Evolutionary conservation across 179 eudicot genomes (phyloP), one percentile per base, ranked within the genome.

Genomic region (Beta corolliflora): DNA sequence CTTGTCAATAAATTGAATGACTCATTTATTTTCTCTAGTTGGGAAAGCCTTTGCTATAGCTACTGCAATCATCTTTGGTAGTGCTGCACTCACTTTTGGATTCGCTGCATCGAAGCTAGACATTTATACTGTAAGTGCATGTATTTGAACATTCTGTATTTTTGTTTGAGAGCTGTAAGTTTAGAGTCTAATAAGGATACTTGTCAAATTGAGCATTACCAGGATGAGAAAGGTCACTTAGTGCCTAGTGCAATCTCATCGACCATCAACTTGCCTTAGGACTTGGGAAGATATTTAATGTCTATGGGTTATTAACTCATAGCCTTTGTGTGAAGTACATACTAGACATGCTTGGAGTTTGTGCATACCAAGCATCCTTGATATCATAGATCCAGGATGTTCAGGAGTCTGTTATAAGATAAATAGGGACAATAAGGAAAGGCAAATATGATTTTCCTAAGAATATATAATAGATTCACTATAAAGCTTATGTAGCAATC

Each of bases 31-130:
- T 29, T 52, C 19, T 71, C 55, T 84, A 95, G 98, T 93, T 87
- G 98, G 91, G 63, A 86, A 88, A 80, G 98, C 97, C 70, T 95
- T 95, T 87, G 95, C 90, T 84, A 88, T 78, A 81, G 97, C 98
- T 36, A 92, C 98, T 77, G 92, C 88, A 56, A 77, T 89, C 58
- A 88, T 93, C 77, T 93, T 95, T 68, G 95, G 98, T 41, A 87
- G 97, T 81, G 92, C 90, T 52, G 80, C 94, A 29, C 76, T 92
- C 68, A 76, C 87, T 48, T 80, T 93, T 80, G 97, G 93, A 81
- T 70, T 89, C 59, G 89, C 83, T 77, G 92, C 83, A 70, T 89
- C 93, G 61, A 88, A 87, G 81, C 90, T 93, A 3, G 89, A 93
- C 65, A 45, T 95, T 80, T 95, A 83, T 50, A 90, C 72, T 87